Percentiles rank a stretch among this genome's conserved stretches.
These are phyloP conservation scores for Starmerella vaccinii DNA, from an alignment of 805 yeast species.

Conservation along the genomic window DNA sequence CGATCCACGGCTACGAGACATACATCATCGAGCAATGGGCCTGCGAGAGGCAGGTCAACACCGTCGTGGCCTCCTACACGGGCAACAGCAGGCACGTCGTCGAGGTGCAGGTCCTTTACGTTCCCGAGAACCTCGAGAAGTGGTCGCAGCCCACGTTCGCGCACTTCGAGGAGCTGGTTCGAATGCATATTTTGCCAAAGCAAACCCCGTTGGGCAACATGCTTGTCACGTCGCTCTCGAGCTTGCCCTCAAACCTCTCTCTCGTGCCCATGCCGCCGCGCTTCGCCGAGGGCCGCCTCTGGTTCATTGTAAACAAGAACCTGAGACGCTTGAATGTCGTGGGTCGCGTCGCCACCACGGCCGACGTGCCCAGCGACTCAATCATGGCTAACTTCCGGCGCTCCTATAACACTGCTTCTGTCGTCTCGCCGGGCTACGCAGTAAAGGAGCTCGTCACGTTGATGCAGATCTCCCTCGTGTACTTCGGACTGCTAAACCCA, in stretches of 20 bases:
- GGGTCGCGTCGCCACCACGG: constrained; percentile 68
- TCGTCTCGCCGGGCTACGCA: constrained; percentile 52
- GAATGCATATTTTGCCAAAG: constrained; percentile 62
- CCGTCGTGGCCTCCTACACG: constrained; percentile 70
- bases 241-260: constrained; percentile 63
- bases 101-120: constrained; percentile 47
- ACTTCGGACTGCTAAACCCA: constrained; percentile 63
- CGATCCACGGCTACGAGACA: constrained; percentile 67
- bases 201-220: constrained; percentile 49
- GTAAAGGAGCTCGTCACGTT: constrained; percentile 63
- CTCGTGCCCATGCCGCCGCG: constrained; percentile 53
- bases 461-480: constrained; percentile 65
- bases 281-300: constrained; percentile 36
- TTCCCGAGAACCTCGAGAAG: constrained; percentile 38
- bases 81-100: constrained; percentile 66
- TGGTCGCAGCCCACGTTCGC: constrained; percentile 47
- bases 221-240: constrained; percentile 73
- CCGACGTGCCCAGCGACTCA: constrained; percentile 59
- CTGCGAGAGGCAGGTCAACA: constrained; percentile 53
- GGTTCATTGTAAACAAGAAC: constrained; percentile 65
- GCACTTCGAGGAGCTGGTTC: constrained; percentile 55
- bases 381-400: constrained; percentile 72
- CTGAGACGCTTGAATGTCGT: constrained; percentile 70
- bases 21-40: constrained; percentile 96
- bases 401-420: constrained; percentile 45